Percentiles rank a stretch among this genome's conserved stretches.
Conservation (phyloP, 805 yeast genomes). For the Monosporozyma yasuniensis region DNA sequence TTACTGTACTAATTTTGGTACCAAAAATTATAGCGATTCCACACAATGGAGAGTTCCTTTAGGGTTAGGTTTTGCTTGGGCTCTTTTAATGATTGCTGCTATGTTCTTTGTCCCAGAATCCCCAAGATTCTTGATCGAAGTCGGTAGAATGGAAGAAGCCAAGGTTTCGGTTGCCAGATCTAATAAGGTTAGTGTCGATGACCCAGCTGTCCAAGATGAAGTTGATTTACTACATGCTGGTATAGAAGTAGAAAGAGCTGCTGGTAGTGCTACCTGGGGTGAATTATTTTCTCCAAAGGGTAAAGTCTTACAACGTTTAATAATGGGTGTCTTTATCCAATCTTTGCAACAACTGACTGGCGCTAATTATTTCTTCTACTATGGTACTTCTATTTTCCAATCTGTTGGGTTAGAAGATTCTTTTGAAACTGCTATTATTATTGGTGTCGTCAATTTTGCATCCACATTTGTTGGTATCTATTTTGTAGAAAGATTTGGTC, state of each 20-base stretch:
- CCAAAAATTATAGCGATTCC: slow-evolving; percentile 28
- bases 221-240: slow-evolving; percentile 50
- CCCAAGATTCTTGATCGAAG: slow-evolving; percentile 56
- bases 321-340: slow-evolving; percentile 48
- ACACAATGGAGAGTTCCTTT: slow-evolving; percentile 73
- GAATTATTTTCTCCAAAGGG: slow-evolving; percentile 62
- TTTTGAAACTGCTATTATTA: slow-evolving; percentile 48
- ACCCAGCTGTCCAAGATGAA: slow-evolving; percentile 48
- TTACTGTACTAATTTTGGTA: slow-evolving; percentile 63
- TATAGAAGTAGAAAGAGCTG: slow-evolving; percentile 49
- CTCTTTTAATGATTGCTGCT: slow-evolving; percentile 32
- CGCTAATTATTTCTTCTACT: slow-evolving; percentile 59
- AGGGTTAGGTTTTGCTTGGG: slow-evolving; percentile 47
- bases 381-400: slow-evolving; percentile 54
- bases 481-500: slow-evolving; percentile 47
- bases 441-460: slow-evolving; percentile 53
- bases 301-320: slow-evolving; percentile 39
- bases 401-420: slow-evolving; percentile 55
- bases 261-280: slow-evolving; percentile 59
- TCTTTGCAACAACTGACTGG: slow-evolving; percentile 64
- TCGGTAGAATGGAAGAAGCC: slow-evolving; percentile 52
- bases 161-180: slow-evolving; percentile 48
- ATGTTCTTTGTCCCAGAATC: slow-evolving; percentile 60
- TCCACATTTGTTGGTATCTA: slow-evolving; percentile 48
- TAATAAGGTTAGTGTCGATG: slow-evolving; percentile 47